These are phyloP conservation scores for Didymella pomorum DNA, from an alignment of 2,329 filamentous ascomycete species.

Conservation along the genomic window DNA sequence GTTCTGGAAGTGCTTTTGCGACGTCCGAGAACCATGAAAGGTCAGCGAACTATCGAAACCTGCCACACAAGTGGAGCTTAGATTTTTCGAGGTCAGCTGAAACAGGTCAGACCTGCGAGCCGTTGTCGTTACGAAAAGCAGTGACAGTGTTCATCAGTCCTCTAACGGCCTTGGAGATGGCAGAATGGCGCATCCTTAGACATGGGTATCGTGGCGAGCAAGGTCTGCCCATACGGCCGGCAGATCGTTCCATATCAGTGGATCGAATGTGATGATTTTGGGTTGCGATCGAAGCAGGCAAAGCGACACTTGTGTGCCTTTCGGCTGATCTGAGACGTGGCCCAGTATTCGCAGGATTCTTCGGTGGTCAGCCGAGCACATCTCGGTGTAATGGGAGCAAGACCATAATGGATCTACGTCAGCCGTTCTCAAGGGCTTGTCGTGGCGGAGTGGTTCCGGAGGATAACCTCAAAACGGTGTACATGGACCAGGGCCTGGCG, in stretches of 20 bases:
- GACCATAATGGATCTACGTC: constrained; percentile 47
- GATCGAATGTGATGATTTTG: constrained; percentile 13
- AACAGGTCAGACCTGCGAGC: constrained; percentile 27
- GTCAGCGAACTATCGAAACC: constrained; percentile 14
- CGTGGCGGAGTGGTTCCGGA: constrained; percentile 44
- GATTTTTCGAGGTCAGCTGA: constrained; percentile 21
- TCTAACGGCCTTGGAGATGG: constrained; percentile 11
- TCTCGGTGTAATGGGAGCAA: constrained; percentile 33
- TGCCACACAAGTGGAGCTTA: constrained; percentile 30
- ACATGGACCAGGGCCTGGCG: constrained; percentile 36
- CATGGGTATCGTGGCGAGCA: constrained; percentile 31
- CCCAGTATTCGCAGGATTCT: constrained; percentile 30
- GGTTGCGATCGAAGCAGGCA: constrained; percentile 22
- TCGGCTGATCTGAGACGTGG: constrained; percentile 51
- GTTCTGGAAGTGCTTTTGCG: constrained; percentile 23
- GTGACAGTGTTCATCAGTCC: constrained; percentile 13
- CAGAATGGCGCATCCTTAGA: constrained; percentile 12
- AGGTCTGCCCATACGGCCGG: constrained; percentile 27
- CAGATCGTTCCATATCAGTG: constrained; percentile 31
- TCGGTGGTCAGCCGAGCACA: constrained; percentile 41
- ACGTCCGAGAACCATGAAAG: constrained; percentile 19
- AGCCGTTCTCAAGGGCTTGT: constrained; percentile 42
- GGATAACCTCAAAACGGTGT: constrained; percentile 42
- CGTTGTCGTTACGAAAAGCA: constrained; percentile 15
- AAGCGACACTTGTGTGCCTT: constrained; percentile 27